Base-by-base conservation (phyloP, 495 filamentous ascomycete species). In the Articulospora tetracladia region DNA sequence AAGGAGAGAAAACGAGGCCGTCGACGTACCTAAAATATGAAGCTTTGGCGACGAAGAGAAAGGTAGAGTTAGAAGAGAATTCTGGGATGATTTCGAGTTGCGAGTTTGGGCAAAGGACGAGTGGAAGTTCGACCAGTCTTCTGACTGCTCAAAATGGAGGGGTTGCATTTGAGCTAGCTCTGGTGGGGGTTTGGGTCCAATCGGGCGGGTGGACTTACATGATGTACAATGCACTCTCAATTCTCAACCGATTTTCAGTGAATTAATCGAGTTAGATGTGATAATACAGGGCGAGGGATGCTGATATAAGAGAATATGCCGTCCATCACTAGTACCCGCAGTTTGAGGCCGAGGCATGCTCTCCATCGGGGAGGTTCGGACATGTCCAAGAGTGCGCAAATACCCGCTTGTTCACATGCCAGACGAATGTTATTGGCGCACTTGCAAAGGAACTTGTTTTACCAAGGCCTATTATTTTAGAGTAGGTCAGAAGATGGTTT, bases 41-140 rank as follows among this genome's bases (percentile, higher is more conserved):
- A 60, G 70, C 57, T 64, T 27, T 53, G 24, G 51, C 60, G 44
- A 46, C 59, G 44, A 50, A 56, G 49, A 65, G 41, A 55, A 54
- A 48, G 55, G 26, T 54, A 56, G 44, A 55, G 53, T 53, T 53
- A 51, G 62, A 62, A 44, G 54, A 25, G 52, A 65, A 36, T 58
- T 39, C 53, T 34, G 61, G 59, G 34, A 55, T 32, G 63, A 47
- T 67, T 54, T 60, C 59, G 54, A 61, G 59, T 50, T n/a, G n/a
- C n/a, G n/a, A n/a, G 8, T 44, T 11, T 44, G 39, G 10, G 17
- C 30, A 61, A 46, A 57, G 53, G 57, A 53, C 52, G 51, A 57
- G 55, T 58, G 59, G 67, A 66, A 60, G 66, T 69, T n/a, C 54
- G 68, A 27, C 63, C 12, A 8, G 55, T 53, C 32, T 53, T 47